Base-by-base conservation (phyloP, 202 grass and related monocot genomes). In the Tripidium arundinaceum region DNA sequence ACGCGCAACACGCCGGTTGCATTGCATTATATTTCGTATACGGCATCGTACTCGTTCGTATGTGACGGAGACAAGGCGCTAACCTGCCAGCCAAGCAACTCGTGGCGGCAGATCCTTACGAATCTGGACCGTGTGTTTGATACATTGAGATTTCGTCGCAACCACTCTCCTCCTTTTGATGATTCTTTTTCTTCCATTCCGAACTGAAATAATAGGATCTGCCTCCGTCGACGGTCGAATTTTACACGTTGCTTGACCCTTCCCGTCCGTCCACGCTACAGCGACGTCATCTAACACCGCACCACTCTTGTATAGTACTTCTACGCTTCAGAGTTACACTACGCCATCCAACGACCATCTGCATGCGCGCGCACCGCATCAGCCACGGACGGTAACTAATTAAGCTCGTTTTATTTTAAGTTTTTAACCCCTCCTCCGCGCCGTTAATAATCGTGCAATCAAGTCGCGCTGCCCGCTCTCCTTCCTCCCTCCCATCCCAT, bases 381-480 rank as follows among this genome's bases (percentile, higher is more conserved):
- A 14, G 19, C 24, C 29, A 70, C 2, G 27, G 11, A 25, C 19
- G 68, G 27, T 33, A 31, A 62, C 18, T 66, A 65, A 65, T 19
- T 36, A 64, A 14, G 47, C 41, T 42, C 41, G 9, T 60, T 25
- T 37, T 5, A 31, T 61, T 59, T 43, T 74, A 45, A 13, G 41
- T 43, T 13, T 43, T 43, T 43, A 43, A 43, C 40, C 29, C 63
- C 37, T 7, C 19, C 28, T 19, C 27, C 24, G 28, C 57, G 33
- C 64, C 80, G 75, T 87, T 79, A 83, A 83, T 83, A 13, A 43
- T 43, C 74, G 31, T 19, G 39, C 86, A 68, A 67, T 69, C 86
- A 79, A 9, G 41, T 13, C 41, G 41, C 41, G 11, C n/a, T n/a
- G n/a, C 41, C 47, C 26, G 25, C 31, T 6, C 12, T 26, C n/a